These are phyloP conservation scores for Cyberlindnera americana DNA, from an alignment of 805 yeast species.

Conservation along the genomic window DNA sequence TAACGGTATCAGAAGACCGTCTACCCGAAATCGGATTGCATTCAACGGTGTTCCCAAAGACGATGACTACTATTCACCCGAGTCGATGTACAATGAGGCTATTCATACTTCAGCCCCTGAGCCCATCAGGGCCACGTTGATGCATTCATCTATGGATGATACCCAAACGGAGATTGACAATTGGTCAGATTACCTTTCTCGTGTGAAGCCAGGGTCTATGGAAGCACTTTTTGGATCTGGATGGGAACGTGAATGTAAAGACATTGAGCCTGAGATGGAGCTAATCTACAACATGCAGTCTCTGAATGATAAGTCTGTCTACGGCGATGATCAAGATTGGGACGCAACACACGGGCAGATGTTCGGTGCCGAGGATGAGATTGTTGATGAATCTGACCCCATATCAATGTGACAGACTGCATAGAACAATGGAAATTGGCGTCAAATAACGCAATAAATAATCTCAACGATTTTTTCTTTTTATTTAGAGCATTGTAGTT, in stretches of 20 bases:
- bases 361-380: too few species aligned
- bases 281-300: background rate
- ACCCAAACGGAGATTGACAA: slow-evolving; percentile 10
- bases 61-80: slow-evolving; percentile 27
- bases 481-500: too few species aligned
- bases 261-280: slow-evolving; percentile 1
- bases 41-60: slow-evolving; percentile 33
- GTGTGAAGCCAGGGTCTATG: slow-evolving; percentile 3
- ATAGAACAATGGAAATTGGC: too few species aligned
- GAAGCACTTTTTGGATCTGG: slow-evolving; percentile 3
- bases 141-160: background rate
- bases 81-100: slow-evolving; percentile 9
- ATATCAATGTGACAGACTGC: too few species aligned
- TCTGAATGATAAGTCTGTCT: background rate
- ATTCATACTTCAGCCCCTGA: slow-evolving; percentile 1
- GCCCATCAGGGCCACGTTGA: background rate
- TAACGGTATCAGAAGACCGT: slow-evolving; percentile 39
- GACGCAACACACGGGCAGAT: too few species aligned
- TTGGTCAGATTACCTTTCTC: slow-evolving; percentile 9
- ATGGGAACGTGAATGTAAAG: slow-evolving; percentile 2
- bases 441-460: too few species aligned
- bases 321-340: too few species aligned
- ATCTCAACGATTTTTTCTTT: too few species aligned
- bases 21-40: slow-evolving; percentile 60
- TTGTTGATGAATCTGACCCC: too few species aligned